Base-by-base conservation (phyloP, 2,329 filamentous ascomycete genomes). In the Monilinia fructicola region DNA sequence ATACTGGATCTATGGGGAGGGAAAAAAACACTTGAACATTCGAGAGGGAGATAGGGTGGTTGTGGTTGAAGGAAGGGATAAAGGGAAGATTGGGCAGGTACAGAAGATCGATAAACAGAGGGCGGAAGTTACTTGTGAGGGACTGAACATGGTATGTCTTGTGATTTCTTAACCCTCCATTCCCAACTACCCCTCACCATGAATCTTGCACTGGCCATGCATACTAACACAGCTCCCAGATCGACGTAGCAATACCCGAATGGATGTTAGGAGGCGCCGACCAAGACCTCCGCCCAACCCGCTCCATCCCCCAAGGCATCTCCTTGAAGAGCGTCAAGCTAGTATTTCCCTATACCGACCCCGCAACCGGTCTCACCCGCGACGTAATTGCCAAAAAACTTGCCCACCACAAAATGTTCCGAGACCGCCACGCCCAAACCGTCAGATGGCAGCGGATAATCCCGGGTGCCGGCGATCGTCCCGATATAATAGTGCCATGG, bases 51-150 rank as follows among this genome's bases (percentile, higher is more conserved):
- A 98, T 78, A 85, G 95, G 68, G 93, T 97, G 42, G 91, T 94
- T 64, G 80, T 98, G 67, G 79, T 92, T 64, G 86, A 89, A 68
- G 93, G 94, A 11, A 84, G 84, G 46, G 90, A 95, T 74, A 90
- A 88, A 80, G 93, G 93, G 74, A 91, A 89, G 80, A 95, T 99
- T 78, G 91, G 91, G 61, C 80, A 81, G n/a, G 85, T 98, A 54
- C 78, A 77, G 68, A 77, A 80, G 1, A 80, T 96, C 55, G 79
- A 86, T 70, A 69, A 75, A 5, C 78, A 83, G 14, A 80, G 78
- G 55, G 88, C 86, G 68, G 83, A 84, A 69, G 80, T 92, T 55
- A 81, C 79, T n/a, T 79, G 93, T 54, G 82, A 86, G 69, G 85
- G 83, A 31, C 72, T 88, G 68, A 87, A 90, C 74, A 81, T 84